Percentiles rank a stretch among this genome's conserved stretches.
Conservation (phyloP, 2,329 filamentous ascomycete genomes). For the Cordyceps farinosa region DNA sequence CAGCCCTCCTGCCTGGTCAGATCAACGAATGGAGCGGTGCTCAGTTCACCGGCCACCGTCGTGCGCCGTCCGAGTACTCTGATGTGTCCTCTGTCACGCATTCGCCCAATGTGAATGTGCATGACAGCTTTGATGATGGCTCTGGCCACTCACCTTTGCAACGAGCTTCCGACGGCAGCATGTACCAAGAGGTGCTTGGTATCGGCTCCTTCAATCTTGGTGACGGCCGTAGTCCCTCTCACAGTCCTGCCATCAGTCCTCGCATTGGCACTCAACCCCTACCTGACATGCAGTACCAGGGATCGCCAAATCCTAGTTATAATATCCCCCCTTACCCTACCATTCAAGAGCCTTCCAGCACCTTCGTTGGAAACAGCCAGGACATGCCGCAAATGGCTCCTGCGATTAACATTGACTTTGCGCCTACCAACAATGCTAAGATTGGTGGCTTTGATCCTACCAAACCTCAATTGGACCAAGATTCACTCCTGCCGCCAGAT, state of each 20-base stretch:
- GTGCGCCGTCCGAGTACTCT: conserved; percentile 85
- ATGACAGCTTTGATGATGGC: conserved; percentile 75
- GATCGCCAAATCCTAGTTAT: conserved; percentile 38
- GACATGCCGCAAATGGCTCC: conserved; percentile 84
- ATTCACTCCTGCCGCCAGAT: conserved; percentile 80
- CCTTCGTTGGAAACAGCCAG: conserved; percentile 47
- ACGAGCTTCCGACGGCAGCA: conserved; percentile 63
- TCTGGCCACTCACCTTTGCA: conserved; percentile 77
- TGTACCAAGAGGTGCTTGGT: conserved; percentile 75
- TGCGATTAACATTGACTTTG: conserved; percentile 91
- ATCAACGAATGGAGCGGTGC: conserved; percentile 50
- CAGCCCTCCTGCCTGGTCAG: conserved; percentile 53
- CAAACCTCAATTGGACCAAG: conserved; percentile 64
- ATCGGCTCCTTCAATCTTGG: conserved; percentile 79
- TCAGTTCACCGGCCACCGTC: conserved; percentile 76
- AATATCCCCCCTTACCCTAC: conserved; percentile 34
- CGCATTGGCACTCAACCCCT: conserved; percentile 56
- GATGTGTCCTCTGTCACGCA: conserved; percentile 83
- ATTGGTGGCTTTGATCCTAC: conserved; percentile 41
- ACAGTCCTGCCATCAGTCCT: conserved; percentile 65
- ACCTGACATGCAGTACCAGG: conserved; percentile 49
- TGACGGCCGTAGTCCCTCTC: conserved; percentile 78
- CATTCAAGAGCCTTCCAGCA: conserved; percentile 40
- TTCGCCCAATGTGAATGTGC: conserved; percentile 75
- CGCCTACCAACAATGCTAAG: conserved; percentile 60